Evolutionary conservation across 768 basidiomycete genomes (phyloP).

Genomic region (Sarcodon aspratus): DNA sequence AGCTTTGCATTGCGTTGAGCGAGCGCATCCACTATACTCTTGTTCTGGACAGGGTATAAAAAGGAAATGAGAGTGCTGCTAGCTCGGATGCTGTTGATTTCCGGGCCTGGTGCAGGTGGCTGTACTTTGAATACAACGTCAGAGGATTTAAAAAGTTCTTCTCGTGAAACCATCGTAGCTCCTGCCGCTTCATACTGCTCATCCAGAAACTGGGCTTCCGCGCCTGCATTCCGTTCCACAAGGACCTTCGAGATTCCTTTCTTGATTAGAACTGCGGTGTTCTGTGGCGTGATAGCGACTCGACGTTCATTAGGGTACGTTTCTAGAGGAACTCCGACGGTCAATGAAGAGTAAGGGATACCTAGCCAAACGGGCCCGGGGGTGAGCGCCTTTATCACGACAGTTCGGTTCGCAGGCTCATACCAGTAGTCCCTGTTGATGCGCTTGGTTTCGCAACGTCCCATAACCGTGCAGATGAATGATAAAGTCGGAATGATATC

Average conservation of each 20-base stretch:
- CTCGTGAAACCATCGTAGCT: conserved; percentile 62
- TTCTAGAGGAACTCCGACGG: conserved; percentile 70
- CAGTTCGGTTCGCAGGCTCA: too few species aligned
- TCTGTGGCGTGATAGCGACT: conserved; percentile 74
- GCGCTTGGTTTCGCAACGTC: background rate
- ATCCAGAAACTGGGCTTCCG: conserved; percentile 68
- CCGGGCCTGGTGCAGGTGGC: conserved; percentile 55
- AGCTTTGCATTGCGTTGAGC: conserved; percentile 39
- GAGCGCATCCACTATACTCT: conserved; percentile 56
- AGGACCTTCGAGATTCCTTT: conserved; percentile 72
- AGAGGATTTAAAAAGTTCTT: conserved; percentile 53
- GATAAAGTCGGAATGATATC: background rate
- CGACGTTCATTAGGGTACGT: conserved; percentile 69
- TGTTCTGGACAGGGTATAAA: conserved; percentile 77
- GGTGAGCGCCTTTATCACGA: too few species aligned
- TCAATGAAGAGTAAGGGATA: conserved; percentile 58
- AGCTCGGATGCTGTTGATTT: conserved; percentile 50
- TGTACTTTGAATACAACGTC: conserved; percentile 86
- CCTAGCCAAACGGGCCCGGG: conserved; percentile 19
- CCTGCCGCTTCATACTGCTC: conserved; percentile 73
- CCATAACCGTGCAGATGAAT: background rate
- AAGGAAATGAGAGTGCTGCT: conserved; percentile 79
- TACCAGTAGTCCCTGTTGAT: too few species aligned
- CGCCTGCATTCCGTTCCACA: conserved; percentile 63
- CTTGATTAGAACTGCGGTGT: conserved; percentile 62